Conservation (phyloP, 225 moss, liverwort and hornwort genomes). For the Antitrichia curtipendula region DNA sequence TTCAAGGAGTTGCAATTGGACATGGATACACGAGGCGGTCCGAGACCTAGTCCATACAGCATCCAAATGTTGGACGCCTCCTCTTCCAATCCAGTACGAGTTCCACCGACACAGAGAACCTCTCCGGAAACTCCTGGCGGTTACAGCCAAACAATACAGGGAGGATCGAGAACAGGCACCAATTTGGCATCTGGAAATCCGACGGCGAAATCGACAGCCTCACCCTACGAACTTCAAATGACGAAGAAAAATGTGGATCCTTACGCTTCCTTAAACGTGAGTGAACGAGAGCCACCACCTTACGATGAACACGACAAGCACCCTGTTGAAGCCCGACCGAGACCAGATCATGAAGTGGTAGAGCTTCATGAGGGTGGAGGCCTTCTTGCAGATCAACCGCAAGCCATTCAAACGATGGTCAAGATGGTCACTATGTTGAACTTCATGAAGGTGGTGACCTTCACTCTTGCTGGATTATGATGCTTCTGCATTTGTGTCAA, state of each 20-base stretch:
- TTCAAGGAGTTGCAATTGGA: not conserved
- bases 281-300: constrained; percentile 13
- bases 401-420: constrained; percentile 77
- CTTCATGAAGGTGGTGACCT: constrained; percentile 72
- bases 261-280: not conserved
- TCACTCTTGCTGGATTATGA: not conserved
- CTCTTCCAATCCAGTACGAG: constrained; percentile 24
- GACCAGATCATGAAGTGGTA: constrained; percentile 10
- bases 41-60: constrained; percentile 35
- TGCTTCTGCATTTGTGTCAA: not conserved
- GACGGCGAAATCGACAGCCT: not conserved
- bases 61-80: constrained; percentile 25
- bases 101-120: not conserved
- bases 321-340: constrained; percentile 1
- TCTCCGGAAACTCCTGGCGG: constrained; percentile 2
- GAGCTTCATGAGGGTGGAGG: constrained; percentile 41
- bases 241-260: constrained; percentile 22
- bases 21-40: constrained; percentile 24
- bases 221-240: constrained; percentile 18
- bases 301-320: constrained; percentile 25
- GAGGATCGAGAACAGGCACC: not conserved
- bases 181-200: not conserved
- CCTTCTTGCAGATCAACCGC: constrained; percentile 17
- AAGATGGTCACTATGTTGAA: constrained; percentile 99
- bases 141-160: constrained; percentile 10